These are phyloP conservation scores for Alternaria triticimaculans DNA, from an alignment of 2,329 filamentous ascomycete species.

Conservation along the genomic window DNA sequence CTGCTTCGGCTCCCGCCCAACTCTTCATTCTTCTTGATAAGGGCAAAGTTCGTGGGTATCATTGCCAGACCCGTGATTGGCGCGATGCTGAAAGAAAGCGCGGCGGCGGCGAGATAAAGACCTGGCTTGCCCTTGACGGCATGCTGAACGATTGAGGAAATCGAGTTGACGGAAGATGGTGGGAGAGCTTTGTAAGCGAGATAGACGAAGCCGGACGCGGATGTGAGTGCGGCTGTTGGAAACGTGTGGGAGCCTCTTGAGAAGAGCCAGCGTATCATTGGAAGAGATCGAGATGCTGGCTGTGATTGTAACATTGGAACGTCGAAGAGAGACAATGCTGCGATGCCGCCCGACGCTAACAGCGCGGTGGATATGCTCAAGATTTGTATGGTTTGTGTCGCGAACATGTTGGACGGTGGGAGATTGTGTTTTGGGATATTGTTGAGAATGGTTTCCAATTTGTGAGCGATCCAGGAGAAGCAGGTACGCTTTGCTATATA, in stretches of 20 bases:
- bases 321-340: conserved; percentile 43
- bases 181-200: conserved; percentile 29
- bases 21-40: conserved; percentile 34
- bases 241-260: conserved; percentile 48
- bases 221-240: conserved; percentile 35
- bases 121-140: conserved; percentile 9
- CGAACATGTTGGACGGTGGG: conserved; percentile 10
- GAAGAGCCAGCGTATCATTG: conserved; percentile 48
- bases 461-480: not conserved
- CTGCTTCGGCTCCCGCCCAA: conserved; percentile 22
- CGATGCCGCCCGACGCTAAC: conserved; percentile 44
- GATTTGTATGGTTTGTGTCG: conserved; percentile 27
- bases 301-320: conserved; percentile 42
- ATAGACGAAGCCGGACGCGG: conserved; percentile 36
- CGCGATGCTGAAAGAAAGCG: conserved; percentile 28
- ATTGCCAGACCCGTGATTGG: conserved; percentile 15
- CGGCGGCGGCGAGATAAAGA: conserved; percentile 22
- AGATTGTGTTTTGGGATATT: not conserved
- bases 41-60: conserved; percentile 17
- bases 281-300: conserved; percentile 47
- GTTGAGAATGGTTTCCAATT: not conserved
- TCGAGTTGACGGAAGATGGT: not conserved
- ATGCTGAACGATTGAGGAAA: not conserved
- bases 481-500: not conserved
- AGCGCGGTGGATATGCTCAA: conserved; percentile 43